Percentiles rank a stretch among this genome's conserved stretches.
These are phyloP conservation scores for Phlebiopsis gigantea DNA, from an alignment of 768 basidiomycete genomes.

Conservation along the genomic window DNA sequence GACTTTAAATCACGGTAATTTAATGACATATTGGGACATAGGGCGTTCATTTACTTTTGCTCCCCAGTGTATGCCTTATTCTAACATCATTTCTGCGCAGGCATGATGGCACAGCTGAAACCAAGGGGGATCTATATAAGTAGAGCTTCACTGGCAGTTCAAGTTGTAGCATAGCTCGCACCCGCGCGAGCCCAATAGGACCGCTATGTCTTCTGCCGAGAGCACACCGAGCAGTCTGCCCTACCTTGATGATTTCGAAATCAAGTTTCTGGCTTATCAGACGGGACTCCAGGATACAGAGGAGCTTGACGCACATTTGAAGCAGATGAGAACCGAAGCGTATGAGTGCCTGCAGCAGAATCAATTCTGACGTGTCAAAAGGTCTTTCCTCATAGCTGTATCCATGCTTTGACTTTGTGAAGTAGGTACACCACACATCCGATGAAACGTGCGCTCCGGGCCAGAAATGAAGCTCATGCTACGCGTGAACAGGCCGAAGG, in stretches of 20 bases:
- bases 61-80: too few species aligned
- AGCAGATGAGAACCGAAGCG: background rate
- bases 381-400: slow-evolving; percentile 28
- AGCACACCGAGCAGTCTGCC: background rate
- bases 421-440: slow-evolving; percentile 7
- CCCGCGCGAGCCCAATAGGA: too few species aligned
- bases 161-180: too few species aligned
- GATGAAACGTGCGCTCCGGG: background rate
- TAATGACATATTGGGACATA: too few species aligned
- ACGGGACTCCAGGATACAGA: background rate
- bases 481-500: slow-evolving; percentile 15
- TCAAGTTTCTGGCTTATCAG: background rate
- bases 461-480: background rate
- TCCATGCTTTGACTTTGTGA: slow-evolving; percentile 23
- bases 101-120: too few species aligned
- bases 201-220: background rate
- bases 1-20: too few species aligned
- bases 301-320: background rate
- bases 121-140: too few species aligned
- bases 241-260: background rate
- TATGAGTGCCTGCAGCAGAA: background rate
- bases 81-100: too few species aligned
- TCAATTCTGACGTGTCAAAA: background rate
- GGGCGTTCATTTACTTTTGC: too few species aligned
- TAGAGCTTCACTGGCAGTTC: too few species aligned